A percentile compares a stretch with the other conserved stretches of the same genome.
These are phyloP conservation scores for Cucurbita argyrosperma DNA, from an alignment of 306 rosid genomes.

Conservation along the genomic window DNA sequence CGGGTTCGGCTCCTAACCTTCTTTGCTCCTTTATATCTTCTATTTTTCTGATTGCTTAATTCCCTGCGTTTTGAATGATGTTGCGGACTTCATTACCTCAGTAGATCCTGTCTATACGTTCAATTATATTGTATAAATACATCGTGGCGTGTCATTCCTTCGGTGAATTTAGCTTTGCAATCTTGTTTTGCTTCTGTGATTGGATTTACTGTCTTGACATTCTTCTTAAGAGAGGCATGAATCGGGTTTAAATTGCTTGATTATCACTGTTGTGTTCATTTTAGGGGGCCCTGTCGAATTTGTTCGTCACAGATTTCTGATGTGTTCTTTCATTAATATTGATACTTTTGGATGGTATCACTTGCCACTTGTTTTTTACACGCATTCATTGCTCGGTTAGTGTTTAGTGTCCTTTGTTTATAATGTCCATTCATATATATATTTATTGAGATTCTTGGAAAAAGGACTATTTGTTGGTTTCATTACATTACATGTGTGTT, in stretches of 20 bases:
- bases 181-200: background rate
- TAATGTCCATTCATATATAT: background rate
- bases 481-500: background rate
- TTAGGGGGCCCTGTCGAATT: background rate
- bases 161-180: background rate
- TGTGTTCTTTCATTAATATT: background rate
- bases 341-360: background rate
- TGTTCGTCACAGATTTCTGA: background rate
- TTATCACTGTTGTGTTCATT: background rate
- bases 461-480: background rate
- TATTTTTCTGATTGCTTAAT: background rate
- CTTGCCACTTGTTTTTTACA: background rate
- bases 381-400: background rate
- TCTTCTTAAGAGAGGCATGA: background rate
- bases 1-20: conserved; percentile 30
- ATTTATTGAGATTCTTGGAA: background rate
- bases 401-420: background rate
- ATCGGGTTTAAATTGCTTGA: background rate
- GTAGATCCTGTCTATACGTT: background rate
- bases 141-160: background rate
- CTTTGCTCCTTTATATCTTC: background rate
- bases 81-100: background rate
- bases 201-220: background rate
- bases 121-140: background rate
- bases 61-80: background rate